Base-by-base conservation (phyloP, 352 stramenopile genomes). In the Stramenopiles sp. region DNA sequence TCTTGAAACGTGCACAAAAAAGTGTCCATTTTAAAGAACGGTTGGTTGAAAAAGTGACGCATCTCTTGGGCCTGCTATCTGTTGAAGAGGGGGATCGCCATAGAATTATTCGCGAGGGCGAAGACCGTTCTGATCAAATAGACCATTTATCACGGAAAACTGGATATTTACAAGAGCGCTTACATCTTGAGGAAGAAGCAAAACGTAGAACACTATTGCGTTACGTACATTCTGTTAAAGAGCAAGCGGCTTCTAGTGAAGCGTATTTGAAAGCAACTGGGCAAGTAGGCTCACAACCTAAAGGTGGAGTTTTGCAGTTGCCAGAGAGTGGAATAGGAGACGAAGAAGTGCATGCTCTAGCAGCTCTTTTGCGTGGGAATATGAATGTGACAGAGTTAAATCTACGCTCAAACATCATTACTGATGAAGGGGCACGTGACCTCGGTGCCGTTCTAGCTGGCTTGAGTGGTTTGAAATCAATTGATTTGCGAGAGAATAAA, bases 321-420 rank as follows among this genome's bases (percentile, higher is more conserved):
- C 83, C 87, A 1, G 89, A 95, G 77, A 94, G 86, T 36, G 88
- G 88, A 32, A 80, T 98, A 0, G 88, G 87, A 0, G 93, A 97
- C 79, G 93, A 98, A 80, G 92, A 98, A 81, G 84, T 96, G 0
- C 92, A 97, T 79, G 91, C 91, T 37, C 88, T 98, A 63, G 89
- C 90, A 3, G 89, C 93, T 4, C 80, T 97, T 18, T 78, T 97
- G 63, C 87, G 90, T 0, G 81, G 84, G 4, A 94, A 93, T 73
- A 81, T 80, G 0, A 92, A 90, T 36, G 90, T 97, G n/a, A 82
- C 84, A n/a, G 92, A 97, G 78, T 81, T 97, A 0, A 91, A 96
- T 37, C 80, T 97, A 12, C 83, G 89, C 71, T 84, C 84, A 30
- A 97, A 97, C 74, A 79, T 83, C 1, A 92, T 97, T 77, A 90